Percentiles rank a stretch among this genome's conserved stretches.
phyloP scores from a whole-genome alignment of 371 early-diverging fungal genomes.

The Mucor lusitanicus region DNA sequence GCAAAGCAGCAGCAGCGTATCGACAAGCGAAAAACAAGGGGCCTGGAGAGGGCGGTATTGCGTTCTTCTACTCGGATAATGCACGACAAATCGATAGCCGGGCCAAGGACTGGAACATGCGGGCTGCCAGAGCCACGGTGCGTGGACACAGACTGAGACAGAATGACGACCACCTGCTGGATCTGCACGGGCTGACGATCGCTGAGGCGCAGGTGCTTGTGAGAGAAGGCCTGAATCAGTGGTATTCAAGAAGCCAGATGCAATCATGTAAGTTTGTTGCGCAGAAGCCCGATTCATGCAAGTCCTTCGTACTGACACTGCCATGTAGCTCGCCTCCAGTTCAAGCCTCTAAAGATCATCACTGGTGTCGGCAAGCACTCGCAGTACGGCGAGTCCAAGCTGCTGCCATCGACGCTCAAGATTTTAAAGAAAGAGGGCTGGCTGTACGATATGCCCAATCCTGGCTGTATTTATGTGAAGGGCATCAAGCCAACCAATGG shows the following conservation, averaged over 20 bases:
- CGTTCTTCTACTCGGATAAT: conserved; percentile 70
- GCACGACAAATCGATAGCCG: conserved; percentile 61
- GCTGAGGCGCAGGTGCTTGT: conserved; percentile 64
- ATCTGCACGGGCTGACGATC: conserved; percentile 71
- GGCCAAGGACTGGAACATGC: conserved; percentile 72
- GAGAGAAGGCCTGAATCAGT: conserved; percentile 61
- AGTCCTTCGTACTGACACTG: neutral
- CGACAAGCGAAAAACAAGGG: conserved; percentile 51
- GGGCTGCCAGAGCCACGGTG: conserved; percentile 70
- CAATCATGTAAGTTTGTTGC: conserved; percentile 35
- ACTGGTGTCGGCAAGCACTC: conserved; percentile 72
- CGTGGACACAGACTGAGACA: conserved; percentile 49
- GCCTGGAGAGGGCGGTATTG: conserved; percentile 62
- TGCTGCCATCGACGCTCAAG: conserved; percentile 56
- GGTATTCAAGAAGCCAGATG: conserved; percentile 62
- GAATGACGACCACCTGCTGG: conserved; percentile 61
- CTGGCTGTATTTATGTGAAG: conserved; percentile 52
- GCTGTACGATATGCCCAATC: conserved; percentile 53
- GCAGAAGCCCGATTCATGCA: neutral
- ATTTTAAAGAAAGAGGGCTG: conserved; percentile 58
- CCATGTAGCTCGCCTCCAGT: conserved; percentile 34
- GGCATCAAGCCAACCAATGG: conserved; percentile 18
- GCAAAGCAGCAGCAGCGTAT: conserved; percentile 65
- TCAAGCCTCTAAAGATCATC: conserved; percentile 58
- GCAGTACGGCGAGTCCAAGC: conserved; percentile 52